Evolutionary conservation across 176 grass and related monocot species (phyloP), one percentile per base, ranked within the genome.

Genomic region (Hsuehochloa calcarea): DNA sequence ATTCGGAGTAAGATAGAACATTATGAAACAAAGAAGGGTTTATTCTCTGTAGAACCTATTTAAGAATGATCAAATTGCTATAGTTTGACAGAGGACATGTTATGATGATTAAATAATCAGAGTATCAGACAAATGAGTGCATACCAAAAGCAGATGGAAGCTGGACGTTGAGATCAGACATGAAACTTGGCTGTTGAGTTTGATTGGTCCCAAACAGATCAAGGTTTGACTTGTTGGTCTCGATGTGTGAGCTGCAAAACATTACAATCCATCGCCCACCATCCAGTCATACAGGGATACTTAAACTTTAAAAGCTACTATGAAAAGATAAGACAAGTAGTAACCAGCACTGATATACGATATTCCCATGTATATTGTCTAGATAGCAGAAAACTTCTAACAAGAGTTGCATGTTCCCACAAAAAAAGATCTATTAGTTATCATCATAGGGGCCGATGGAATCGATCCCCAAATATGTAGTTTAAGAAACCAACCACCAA

Each of bases 101-200:
- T 34, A 10, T 15, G 19, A 52, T 29, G 23, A 55, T 22, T 59
- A 61, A 69, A 60, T 10, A 8, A 60, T 34, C 41, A 12, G 44
- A 11, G 44, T 40, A 40, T 40, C 39, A 39, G 34, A 22, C 19
- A 56, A 87, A 68, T 9, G 19, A 39, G 65, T 31, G 1, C 22
- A 87, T 92, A 92, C 90, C 90, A 84, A 92, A 92, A 79, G 90
- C 70, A 89, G 90, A 84, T 35, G 84, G 84, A 84, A 87, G 80
- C 63, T 84, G 87, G 34, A 34, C 45, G 75, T 89, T 69, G 8
- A 87, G 84, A 80, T 92, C 87, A 89, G 90, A 92, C 87, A 92
- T 92, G 90, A 92, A 92, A 69, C 51, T 91, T 88, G 43, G 16
- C 38, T 68, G 72, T 79, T 86, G 52, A 66, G 73, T 78, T 86